These are phyloP conservation scores for Ganoderma lucidum DNA, from an alignment of 1,284 basidiomycete genomes.

Conservation along the genomic window DNA sequence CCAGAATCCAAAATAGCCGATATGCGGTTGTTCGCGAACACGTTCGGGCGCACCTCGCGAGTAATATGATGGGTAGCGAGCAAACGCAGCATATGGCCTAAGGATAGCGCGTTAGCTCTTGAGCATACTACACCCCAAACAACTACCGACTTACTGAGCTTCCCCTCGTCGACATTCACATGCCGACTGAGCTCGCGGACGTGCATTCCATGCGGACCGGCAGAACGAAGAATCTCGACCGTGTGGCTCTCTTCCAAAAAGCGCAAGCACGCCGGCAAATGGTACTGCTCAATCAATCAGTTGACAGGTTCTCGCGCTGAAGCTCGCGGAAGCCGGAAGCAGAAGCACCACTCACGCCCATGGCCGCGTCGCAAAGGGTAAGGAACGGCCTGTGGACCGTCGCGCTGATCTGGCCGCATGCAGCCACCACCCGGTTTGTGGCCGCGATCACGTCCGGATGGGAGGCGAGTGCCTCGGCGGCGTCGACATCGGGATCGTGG, in stretches of 20 bases:
- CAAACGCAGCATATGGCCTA: constrained; percentile 71
- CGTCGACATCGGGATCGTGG: constrained; percentile 23
- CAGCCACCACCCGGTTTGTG: constrained; percentile 68
- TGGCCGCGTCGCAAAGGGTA: constrained; percentile 69
- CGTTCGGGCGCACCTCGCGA: constrained; percentile 67
- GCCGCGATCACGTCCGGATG: constrained; percentile 66
- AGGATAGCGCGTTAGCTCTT: not conserved
- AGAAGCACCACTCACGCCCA: constrained; percentile 56
- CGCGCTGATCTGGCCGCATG: constrained; percentile 68
- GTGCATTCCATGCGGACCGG: constrained; percentile 63
- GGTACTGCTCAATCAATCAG: constrained; percentile 55
- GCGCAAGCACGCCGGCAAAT: constrained; percentile 73
- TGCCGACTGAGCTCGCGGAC: constrained; percentile 57
- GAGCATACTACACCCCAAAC: not conserved
- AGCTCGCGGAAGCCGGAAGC: not conserved
- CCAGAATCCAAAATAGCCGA: constrained; percentile 73
- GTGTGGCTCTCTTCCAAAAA: constrained; percentile 72
- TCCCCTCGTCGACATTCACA: constrained; percentile 51
- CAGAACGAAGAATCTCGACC: constrained; percentile 70
- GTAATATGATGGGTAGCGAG: constrained; percentile 78
- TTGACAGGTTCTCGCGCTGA: not conserved
- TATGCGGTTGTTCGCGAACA: constrained; percentile 72
- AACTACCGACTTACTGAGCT: constrained; percentile 50
- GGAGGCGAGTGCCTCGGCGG: constrained; percentile 59
- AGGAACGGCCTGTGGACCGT: constrained; percentile 73